These are phyloP conservation scores for Alternaria hordeiaustralica DNA, from an alignment of 2,329 filamentous ascomycete genomes.

Conservation along the genomic window DNA sequence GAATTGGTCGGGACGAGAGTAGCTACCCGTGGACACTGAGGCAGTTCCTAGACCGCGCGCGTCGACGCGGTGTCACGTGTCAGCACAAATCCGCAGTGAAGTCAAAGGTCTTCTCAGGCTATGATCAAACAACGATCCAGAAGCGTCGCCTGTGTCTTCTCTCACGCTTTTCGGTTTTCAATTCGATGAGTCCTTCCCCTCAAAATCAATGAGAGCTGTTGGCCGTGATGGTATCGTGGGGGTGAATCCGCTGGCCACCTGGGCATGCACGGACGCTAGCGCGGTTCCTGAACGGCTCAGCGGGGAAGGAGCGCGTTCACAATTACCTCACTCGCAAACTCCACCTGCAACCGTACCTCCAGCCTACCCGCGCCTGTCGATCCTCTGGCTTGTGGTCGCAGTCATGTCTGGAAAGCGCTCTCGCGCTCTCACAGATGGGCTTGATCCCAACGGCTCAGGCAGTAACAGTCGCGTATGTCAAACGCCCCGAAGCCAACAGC, in stretches of 20 bases:
- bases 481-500: background rate
- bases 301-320: conserved; percentile 30
- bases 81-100: background rate
- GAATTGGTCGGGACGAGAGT: background rate
- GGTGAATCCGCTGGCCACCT: background rate
- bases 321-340: conserved; percentile 9
- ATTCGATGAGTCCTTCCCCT: background rate
- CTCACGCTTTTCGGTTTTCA: background rate
- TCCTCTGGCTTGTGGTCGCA: background rate
- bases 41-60: background rate
- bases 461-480: conserved; percentile 30
- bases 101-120: background rate
- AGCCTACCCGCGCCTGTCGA: background rate
- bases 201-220: background rate
- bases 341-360: background rate
- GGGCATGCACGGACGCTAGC: conserved; percentile 8
- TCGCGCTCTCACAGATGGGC: conserved; percentile 30
- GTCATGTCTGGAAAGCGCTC: conserved; percentile 43
- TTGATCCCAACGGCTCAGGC: conserved; percentile 15
- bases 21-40: background rate
- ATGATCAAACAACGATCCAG: too few relatives aligned
- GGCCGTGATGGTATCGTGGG: background rate
- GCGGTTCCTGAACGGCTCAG: conserved; percentile 13
- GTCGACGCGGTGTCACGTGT: conserved; percentile 26
- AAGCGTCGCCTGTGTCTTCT: background rate